These are phyloP conservation scores for Flaveria ramosissima DNA, from an alignment of 129 eudicot genomes.

Conservation along the genomic window DNA sequence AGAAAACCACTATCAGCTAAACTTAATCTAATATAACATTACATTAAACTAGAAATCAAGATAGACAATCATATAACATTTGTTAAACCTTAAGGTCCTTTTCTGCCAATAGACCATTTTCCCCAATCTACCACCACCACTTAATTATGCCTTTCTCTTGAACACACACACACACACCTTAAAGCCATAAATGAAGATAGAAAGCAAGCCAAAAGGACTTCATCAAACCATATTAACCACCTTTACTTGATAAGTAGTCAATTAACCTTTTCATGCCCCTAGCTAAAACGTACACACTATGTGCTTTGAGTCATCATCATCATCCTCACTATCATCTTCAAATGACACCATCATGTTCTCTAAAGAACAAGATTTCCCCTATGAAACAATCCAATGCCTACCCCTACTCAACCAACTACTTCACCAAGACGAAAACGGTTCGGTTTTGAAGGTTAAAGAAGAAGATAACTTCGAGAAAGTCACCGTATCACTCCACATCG, in stretches of 20 bases:
- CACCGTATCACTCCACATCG: slow-evolving; percentile 68
- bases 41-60: not conserved
- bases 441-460: slow-evolving; percentile 38
- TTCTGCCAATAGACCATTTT: slow-evolving; percentile 12
- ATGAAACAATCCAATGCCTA: slow-evolving; percentile 57
- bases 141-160: slow-evolving; percentile 26
- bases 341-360: slow-evolving; percentile 49
- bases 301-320: slow-evolving; percentile 50
- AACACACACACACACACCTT: slow-evolving; percentile 40
- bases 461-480: slow-evolving; percentile 49
- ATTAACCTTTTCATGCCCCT: slow-evolving; percentile 37
- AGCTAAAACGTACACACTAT: slow-evolving; percentile 31
- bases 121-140: slow-evolving; percentile 36
- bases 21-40: not conserved
- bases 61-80: not conserved
- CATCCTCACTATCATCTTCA: slow-evolving; percentile 44
- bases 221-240: slow-evolving; percentile 32
- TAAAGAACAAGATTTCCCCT: slow-evolving; percentile 38
- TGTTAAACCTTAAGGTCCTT: slow-evolving; percentile 4
- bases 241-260: slow-evolving; percentile 36
- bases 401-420: slow-evolving; percentile 64
- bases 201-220: slow-evolving; percentile 31
- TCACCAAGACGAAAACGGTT: slow-evolving; percentile 43
- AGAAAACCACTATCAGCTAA: not conserved
- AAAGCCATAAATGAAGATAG: slow-evolving; percentile 33